A percentile compares a stretch with the other conserved stretches of the same genome.
Evolutionary conservation across 2,329 filamentous ascomycete species (phyloP).

Genomic region (Colletotrichum tropicale): DNA sequence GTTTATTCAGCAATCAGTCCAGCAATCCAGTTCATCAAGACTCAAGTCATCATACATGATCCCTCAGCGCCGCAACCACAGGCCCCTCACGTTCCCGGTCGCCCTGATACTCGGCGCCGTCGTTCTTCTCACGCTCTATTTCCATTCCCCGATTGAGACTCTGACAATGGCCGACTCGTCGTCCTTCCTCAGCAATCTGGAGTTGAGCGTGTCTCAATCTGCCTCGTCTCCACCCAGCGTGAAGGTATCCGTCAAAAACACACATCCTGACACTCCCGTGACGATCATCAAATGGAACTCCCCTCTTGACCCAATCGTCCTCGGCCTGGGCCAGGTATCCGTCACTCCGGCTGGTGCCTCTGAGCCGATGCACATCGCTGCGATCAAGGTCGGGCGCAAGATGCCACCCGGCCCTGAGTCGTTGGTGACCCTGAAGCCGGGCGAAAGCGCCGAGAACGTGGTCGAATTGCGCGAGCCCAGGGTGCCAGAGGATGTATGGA

Average conservation of each 20-base stretch:
- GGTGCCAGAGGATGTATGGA: conserved; percentile 35
- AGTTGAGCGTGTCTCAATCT: conserved; percentile 31
- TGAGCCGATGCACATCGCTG: conserved; percentile 38
- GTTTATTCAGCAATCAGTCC: neutral
- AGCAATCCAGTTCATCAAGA: neutral
- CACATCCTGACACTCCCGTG: conserved; percentile 33
- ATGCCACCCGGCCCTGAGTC: conserved; percentile 44
- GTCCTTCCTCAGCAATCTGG: neutral
- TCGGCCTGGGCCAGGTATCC: conserved; percentile 43
- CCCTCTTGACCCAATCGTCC: conserved; percentile 44
- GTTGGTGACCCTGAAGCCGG: conserved; percentile 41
- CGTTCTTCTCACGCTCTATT: neutral
- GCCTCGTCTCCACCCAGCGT: conserved; percentile 37
- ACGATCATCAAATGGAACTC: conserved; percentile 48
- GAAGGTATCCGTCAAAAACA: conserved; percentile 43
- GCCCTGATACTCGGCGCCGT: neutral
- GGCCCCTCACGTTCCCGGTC: neutral
- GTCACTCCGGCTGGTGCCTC: conserved; percentile 38
- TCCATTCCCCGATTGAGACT: neutral
- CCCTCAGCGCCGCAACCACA: neutral
- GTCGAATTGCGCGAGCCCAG: conserved; percentile 40
- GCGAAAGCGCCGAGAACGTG: conserved; percentile 35
- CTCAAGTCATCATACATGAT: neutral
- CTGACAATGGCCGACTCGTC: neutral
- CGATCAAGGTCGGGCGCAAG: conserved; percentile 41